These are phyloP conservation scores for Xerocomellus intermedius DNA, from an alignment of 768 basidiomycete species.

Conservation along the genomic window DNA sequence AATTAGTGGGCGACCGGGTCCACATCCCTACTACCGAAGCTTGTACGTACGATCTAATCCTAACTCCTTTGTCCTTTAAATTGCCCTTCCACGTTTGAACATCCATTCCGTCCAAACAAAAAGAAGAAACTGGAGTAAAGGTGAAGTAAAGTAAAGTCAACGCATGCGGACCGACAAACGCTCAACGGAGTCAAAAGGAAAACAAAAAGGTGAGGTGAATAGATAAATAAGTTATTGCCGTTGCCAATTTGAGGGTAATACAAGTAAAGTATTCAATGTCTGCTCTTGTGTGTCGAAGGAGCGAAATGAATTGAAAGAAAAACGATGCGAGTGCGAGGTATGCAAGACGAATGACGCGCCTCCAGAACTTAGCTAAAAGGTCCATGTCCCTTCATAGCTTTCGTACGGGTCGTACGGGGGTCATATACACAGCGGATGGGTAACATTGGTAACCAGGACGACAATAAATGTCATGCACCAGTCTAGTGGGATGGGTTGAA, in stretches of 20 bases:
- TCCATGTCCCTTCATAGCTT: neutral
- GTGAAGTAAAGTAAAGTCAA: neutral
- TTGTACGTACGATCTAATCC: neutral
- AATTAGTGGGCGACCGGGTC: neutral
- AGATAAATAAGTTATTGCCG: neutral
- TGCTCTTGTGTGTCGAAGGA: neutral
- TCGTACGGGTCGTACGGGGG: conserved; percentile 3
- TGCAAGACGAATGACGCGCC: neutral
- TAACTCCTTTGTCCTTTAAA: neutral
- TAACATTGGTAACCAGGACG: neutral
- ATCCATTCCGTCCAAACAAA: neutral
- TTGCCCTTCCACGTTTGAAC: neutral
- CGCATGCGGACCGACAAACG: neutral
- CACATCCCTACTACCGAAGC: neutral
- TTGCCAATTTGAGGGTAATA: neutral
- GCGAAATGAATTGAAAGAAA: neutral
- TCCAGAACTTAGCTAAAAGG: neutral
- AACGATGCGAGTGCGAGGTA: neutral
- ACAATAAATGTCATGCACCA: conserved; percentile 1
- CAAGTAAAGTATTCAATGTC: neutral
- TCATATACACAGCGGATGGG: neutral
- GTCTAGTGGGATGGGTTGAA: neutral
- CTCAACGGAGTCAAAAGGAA: neutral
- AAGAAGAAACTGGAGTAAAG: neutral
- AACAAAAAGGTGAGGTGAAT: too few species aligned